Evolutionary conservation across 768 basidiomycete species (phyloP), one percentile per base, ranked within the genome.

Genomic region (Chiua virens): DNA sequence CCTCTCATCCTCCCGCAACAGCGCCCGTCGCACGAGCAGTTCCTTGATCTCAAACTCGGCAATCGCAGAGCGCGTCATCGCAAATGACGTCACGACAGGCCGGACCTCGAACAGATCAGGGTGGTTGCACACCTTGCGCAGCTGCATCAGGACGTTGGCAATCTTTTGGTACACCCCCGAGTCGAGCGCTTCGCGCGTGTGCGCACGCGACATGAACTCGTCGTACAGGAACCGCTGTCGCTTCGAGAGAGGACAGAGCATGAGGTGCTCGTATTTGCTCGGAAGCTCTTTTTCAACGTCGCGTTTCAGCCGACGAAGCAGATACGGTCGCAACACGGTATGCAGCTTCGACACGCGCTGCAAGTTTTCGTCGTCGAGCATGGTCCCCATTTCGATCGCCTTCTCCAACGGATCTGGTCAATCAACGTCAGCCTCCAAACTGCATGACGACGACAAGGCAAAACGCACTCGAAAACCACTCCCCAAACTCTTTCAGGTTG

Each of bases 211-310:
- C 92, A 97, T 94, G 73, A 96, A 96, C 65, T 96, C 93, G 74
- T 97, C 93, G 64, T 97, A 97, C 18, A 97, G 76, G 65, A 91
- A 92, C n/a, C 93, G 86, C 60, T 97, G 93, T 11, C 93, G 80
- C 64, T 94, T 96, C 32, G 92, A 94, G 15, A 97, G 74, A 13
- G 86, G 84, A 59, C 93, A 95, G 35, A 95, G 77, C 18, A 93
- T 82, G 43, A 95, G 80, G 66, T 97, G 93, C 54, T 96, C 94
- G 62, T 81, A 91, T 63, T 97, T 97, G 72, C 87, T 92, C 1
- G 97, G 97, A 5, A 99, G 75, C 58, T 93, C 89, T 68, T 90
- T 92, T 72, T 98, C 94, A 15, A 99, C 97, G 62, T 98, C 95
- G n/a, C 89, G 84, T 68, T 99, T 98, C 52, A 98, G 78, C n/a